Conservation (phyloP, 225 moss, liverwort and hornwort genomes). For the Polytrichum commune region DNA sequence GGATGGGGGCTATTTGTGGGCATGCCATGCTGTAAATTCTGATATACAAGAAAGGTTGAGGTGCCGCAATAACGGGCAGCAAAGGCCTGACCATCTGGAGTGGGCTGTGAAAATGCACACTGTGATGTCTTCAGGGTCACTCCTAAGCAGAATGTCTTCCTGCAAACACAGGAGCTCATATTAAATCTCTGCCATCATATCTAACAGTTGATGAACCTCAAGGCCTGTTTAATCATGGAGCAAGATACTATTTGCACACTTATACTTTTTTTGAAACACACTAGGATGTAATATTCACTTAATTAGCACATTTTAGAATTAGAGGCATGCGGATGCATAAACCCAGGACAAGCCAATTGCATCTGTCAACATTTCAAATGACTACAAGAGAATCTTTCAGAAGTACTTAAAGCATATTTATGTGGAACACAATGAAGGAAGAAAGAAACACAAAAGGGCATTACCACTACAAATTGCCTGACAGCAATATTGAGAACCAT, state of each 20-base stretch:
- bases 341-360: background rate
- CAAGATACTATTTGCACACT: background rate
- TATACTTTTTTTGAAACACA: background rate
- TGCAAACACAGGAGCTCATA: slow-evolving; percentile 7
- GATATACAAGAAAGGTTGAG: slow-evolving; percentile 59
- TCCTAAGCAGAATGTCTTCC: slow-evolving; percentile 55
- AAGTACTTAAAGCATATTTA: background rate
- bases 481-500: background rate
- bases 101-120: slow-evolving; percentile 92
- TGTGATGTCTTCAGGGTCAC: slow-evolving; percentile 42
- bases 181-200: background rate
- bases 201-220: background rate
- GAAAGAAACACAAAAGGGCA: background rate
- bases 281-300: background rate
- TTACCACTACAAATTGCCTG: background rate
- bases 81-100: slow-evolving; percentile 67
- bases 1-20: background rate
- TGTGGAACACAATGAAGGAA: background rate
- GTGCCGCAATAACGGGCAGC: slow-evolving; percentile 69
- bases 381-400: background rate
- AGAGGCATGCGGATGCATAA: background rate
- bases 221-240: background rate
- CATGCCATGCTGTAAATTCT: slow-evolving; percentile 13
- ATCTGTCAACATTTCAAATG: background rate
- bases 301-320: background rate